Percentiles rank a stretch among this genome's conserved stretches.
Conservation (phyloP, 2,329 filamentous ascomycete genomes). For the Leptodontidium sp. region DNA sequence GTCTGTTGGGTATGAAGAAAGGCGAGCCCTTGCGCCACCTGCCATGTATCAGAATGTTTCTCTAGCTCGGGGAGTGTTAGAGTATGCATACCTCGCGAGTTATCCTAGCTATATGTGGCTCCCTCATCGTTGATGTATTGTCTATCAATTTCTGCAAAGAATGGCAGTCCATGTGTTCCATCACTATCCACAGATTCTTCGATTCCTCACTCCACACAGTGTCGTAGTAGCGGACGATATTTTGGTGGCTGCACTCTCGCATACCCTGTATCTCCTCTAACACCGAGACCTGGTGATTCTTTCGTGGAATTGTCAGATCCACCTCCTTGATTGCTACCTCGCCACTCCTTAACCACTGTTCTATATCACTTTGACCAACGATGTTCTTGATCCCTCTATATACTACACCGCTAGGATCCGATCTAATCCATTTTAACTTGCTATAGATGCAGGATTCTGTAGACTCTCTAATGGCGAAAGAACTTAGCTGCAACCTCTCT, state of each 20-base stretch:
- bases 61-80: no score
- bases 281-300: conserved; percentile 84
- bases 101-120: conserved; percentile 97
- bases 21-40: conserved; percentile 95
- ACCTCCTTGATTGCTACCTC: conserved; percentile 99
- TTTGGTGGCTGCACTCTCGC: conserved; percentile 97
- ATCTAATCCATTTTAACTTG: no score
- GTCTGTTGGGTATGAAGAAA: conserved; percentile 96
- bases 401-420: no score
- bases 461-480: no score
- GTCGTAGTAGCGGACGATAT: conserved; percentile 99
- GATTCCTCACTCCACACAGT: conserved; percentile 96
- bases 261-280: conserved; percentile 99
- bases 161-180: conserved; percentile 99
- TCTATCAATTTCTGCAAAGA: conserved; percentile 98
- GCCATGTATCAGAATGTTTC: conserved; percentile 35
- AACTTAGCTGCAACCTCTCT: no score
- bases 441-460: no score
- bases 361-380: no score
- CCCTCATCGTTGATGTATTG: conserved; percentile 91
- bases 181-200: conserved; percentile 96
- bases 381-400: no score
- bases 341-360: no score
- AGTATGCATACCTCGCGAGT: conserved; percentile 80
- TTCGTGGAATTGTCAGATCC: conserved; percentile 95